Conservation (phyloP, 2,329 filamentous ascomycete species). For the Diplocarpon rosae region DNA sequence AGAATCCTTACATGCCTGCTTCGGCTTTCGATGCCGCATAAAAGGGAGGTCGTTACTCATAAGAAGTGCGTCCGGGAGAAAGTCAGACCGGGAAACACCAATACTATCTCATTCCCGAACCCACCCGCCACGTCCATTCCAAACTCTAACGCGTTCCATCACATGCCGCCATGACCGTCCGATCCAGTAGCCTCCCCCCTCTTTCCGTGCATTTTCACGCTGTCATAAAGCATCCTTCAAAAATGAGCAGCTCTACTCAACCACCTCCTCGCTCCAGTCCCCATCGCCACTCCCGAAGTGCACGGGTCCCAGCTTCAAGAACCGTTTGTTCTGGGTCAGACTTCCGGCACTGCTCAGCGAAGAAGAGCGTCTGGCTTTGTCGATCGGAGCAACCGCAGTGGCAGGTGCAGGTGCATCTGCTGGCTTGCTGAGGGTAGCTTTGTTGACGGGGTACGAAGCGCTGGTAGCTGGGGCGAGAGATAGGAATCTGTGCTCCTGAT, state of each 20-base stretch:
- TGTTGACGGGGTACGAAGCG: slow-evolving; percentile 17
- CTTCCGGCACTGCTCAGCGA: slow-evolving; percentile 12
- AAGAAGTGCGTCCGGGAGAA: no score
- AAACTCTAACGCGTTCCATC: neutral
- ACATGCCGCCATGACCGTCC: neutral
- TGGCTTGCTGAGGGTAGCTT: slow-evolving; percentile 3
- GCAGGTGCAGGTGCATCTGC: neutral
- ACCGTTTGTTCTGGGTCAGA: slow-evolving; percentile 11
- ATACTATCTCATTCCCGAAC: neutral
- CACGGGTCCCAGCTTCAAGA: slow-evolving; percentile 23
- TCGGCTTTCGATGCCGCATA: no score
- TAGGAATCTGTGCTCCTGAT: slow-evolving; percentile 17
- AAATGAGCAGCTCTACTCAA: slow-evolving; percentile 2
- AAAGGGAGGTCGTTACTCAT: no score
- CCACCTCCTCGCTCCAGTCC: slow-evolving; percentile 25
- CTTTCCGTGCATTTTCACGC: no score
- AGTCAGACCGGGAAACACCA: no score
- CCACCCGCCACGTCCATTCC: no score
- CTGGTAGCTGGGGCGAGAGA: slow-evolving; percentile 22
- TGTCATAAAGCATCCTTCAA: no score
- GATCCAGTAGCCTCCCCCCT: no score
- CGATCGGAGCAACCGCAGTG: slow-evolving; percentile 1
- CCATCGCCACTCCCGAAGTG: slow-evolving; percentile 18
- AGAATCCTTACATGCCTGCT: no score
- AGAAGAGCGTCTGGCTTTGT: slow-evolving; percentile 14